Percentiles rank a stretch among this genome's conserved stretches.
Conservation (phyloP, 2,329 filamentous ascomycete genomes). For the Neonectria neomacrospora region DNA sequence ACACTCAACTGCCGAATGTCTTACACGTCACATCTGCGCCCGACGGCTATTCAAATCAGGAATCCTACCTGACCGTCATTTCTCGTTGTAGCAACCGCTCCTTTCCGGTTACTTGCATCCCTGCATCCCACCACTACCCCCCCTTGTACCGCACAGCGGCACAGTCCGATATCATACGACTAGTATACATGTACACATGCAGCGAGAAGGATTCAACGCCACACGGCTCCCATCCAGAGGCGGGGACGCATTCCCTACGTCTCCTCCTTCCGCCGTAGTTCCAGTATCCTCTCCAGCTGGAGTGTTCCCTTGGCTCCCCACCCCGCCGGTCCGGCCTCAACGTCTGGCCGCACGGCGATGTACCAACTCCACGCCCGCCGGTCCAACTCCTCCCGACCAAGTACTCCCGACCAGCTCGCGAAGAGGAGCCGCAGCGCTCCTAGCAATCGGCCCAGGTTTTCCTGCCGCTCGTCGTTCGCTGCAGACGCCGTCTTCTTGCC, state of each 20-base stretch:
- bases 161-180: conserved; percentile 27
- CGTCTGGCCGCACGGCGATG: conserved; percentile 77
- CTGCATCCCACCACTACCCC: conserved; percentile 6
- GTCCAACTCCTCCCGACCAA: conserved; percentile 76
- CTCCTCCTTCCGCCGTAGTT: conserved; percentile 55
- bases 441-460: conserved; percentile 75
- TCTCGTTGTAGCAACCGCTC: conserved; percentile 6
- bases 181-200: not conserved
- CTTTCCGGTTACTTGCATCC: conserved; percentile 14
- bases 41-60: not conserved
- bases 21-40: not conserved
- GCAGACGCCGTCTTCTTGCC: conserved; percentile 56
- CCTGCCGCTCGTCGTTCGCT: conserved; percentile 70
- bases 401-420: conserved; percentile 75
- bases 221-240: not conserved
- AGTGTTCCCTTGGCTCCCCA: conserved; percentile 86
- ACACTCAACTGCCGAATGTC: not conserved
- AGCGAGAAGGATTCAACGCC: conserved; percentile 1
- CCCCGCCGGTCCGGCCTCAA: conserved; percentile 77
- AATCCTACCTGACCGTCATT: not conserved
- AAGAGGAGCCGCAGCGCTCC: conserved; percentile 78
- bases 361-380: conserved; percentile 86
- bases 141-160: conserved; percentile 21
- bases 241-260: not conserved
- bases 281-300: conserved; percentile 73